Evolutionary conservation across 1,139 yeast species (phyloP), one percentile per base, ranked within the genome.

Genomic region (Ogataea hybrid): DNA sequence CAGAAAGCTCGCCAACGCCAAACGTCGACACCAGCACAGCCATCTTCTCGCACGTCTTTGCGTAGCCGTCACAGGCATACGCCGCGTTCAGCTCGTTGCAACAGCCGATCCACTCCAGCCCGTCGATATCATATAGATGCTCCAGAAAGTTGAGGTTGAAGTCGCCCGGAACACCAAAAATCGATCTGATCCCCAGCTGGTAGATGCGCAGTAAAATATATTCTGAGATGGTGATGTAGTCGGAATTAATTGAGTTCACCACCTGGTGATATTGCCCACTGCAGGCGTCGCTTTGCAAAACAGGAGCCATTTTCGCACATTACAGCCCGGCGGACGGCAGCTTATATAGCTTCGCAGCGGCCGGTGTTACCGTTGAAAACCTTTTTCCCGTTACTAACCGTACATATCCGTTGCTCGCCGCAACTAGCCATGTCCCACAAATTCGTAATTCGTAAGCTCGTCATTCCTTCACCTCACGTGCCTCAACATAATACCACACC

Each of bases 1-100:
- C 95, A 42, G 87, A 79, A 47, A 87, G 73, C 65, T 87, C 96
- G 46, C 96, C 96, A 37, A 88, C 96, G 43, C 95, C 96, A 63
- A 72, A 84, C 14, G 87, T 80, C 30, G 87, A 77, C 42, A 75
- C 64, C 43, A 75, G 55, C 1, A 69, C 77, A 14, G 72, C 61
- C 51, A 75, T 65, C 52, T 68, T 66, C 25, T 59, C 57, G 28
- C 73, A 64, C 34, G 71, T 72, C 49, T 85, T 75, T 15, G 86
- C 79, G 57, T 83, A 85, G 16, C 90, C 94, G 54, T 85, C 94
- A 23, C 85, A 88, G 18, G 89, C 84, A 56, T 85, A 85, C 17
- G 88, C 83, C 18, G 81, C 81, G 51, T 79, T 79, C 45, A 79
- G 63, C 61, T 79, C 84, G 56, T 79, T 79, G 59, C 83, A 78